Evolutionary conservation across 768 basidiomycete genomes (phyloP), one percentile per base, ranked within the genome.

Genomic region (button mushroom (Agaricus bisporus)): DNA sequence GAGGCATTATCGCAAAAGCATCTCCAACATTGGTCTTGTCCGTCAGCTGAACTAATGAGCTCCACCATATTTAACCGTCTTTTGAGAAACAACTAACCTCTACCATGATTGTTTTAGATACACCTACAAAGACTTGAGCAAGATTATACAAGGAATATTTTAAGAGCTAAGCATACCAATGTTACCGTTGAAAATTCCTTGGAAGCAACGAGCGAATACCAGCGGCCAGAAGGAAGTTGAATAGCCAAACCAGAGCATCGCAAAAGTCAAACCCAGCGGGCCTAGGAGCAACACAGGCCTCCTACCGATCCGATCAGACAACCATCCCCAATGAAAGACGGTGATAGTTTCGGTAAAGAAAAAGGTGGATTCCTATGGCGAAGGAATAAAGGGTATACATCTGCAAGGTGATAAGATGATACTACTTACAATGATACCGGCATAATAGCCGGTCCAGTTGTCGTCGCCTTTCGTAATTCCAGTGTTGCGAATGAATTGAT

Each of bases 261-360:
- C 60, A n/a, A 76, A n/a, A 0, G 70, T 47, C n/a, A 76, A 60
- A 10, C 76, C 76, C 17, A 75, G 54, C 0, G 73, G 72, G 0
- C 74, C 77, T n/a, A 73, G 56, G 4, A 79, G 63, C 17, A 80
- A 59, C 3, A 78, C 61, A 14, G 77, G 76, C 45, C 70, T 61
- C n/a, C 77, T 66, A 2, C 77, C 78, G 49, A 72, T 57, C n/a
- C 64, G 62, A 57, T 78, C 77, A 1, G 77, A 74, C 12, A 71
- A 58, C 54, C 70, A 64, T 8, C 75, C 73, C 76, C 75, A 79
- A 25, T 67, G 66, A n/a, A 77, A 64, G 15, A 75, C 73, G 6
- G 71, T 71, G 5, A 70, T 28, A 18, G 69, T 68, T 62, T 79
- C 74, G 11, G 74, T 64, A 26, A 73, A 61, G 61, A 74, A 77